A percentile compares a stretch with the other conserved stretches of the same genome.
Evolutionary conservation across 1,139 yeast genomes (phyloP).

Genomic region (Meyerozyma guilliermondii): DNA sequence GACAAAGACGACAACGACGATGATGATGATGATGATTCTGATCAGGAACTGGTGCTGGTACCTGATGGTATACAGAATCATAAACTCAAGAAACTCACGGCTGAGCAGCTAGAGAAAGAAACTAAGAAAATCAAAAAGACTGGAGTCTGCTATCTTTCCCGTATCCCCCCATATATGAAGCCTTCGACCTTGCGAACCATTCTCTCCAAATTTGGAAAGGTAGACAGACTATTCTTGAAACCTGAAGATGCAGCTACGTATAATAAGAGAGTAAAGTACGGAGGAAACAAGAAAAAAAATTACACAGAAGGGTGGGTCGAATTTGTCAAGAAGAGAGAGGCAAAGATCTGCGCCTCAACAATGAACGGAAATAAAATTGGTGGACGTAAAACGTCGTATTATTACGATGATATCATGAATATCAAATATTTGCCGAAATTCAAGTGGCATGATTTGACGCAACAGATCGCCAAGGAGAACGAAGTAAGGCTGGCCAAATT

Average conservation of each 20-base stretch:
- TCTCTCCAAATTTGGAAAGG: constrained; percentile 73
- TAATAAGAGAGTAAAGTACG: constrained; percentile 69
- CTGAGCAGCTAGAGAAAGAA: constrained; percentile 52
- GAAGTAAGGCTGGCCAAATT: constrained; percentile 85
- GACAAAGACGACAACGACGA: constrained; percentile 15
- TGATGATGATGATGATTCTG: constrained; percentile 10
- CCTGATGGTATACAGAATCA: constrained; percentile 11
- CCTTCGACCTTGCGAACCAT: constrained; percentile 86
- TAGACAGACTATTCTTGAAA: constrained; percentile 79
- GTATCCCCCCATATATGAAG: constrained; percentile 95
- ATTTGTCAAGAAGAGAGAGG: constrained; percentile 75
- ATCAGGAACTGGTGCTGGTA: constrained; percentile 1
- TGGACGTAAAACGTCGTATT: constrained; percentile 88
- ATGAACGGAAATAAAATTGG: constrained; percentile 87
- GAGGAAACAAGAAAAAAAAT: constrained; percentile 89
- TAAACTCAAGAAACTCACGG: constrained; percentile 46
- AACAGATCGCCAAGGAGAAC: constrained; percentile 86
- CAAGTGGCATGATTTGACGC: constrained; percentile 94
- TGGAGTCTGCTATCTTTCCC: constrained; percentile 87
- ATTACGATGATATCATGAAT: constrained; percentile 90
- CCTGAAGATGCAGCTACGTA: constrained; percentile 74
- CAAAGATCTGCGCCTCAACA: constrained; percentile 82
- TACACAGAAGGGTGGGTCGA: constrained; percentile 98
- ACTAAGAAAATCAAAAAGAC: constrained; percentile 61
- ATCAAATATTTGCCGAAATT: constrained; percentile 85